These are phyloP conservation scores for Pezicula neosporulosa DNA, from an alignment of 2,329 filamentous ascomycete species.

Conservation along the genomic window DNA sequence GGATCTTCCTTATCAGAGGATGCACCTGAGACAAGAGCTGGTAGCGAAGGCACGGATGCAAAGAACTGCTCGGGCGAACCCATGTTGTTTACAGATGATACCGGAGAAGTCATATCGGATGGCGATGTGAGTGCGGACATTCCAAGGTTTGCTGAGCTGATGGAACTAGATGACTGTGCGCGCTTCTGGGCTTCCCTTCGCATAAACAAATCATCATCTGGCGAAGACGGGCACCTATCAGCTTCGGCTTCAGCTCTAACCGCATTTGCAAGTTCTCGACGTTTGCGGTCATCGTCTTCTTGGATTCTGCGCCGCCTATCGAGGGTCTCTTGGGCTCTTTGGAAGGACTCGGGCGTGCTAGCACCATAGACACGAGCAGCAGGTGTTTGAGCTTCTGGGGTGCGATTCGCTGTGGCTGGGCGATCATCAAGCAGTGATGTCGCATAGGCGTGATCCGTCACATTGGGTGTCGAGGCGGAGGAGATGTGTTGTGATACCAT, in stretches of 20 bases:
- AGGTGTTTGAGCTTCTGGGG: slow-evolving; percentile 34
- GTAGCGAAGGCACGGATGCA: slow-evolving; percentile 61
- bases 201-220: slow-evolving; percentile 37
- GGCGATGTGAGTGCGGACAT: slow-evolving; percentile 32
- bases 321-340: slow-evolving; percentile 30
- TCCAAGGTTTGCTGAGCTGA: slow-evolving; percentile 34
- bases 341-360: slow-evolving; percentile 37
- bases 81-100: slow-evolving; percentile 41
- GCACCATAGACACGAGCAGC: slow-evolving; percentile 33
- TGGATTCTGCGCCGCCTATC: slow-evolving; percentile 29
- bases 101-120: slow-evolving; percentile 22
- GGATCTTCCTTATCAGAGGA: slow-evolving; percentile 62
- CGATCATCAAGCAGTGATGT: slow-evolving; percentile 38
- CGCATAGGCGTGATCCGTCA: slow-evolving; percentile 19
- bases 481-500: slow-evolving; percentile 19
- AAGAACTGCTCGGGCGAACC: slow-evolving; percentile 37
- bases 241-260: slow-evolving; percentile 21
- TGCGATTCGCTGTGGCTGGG: slow-evolving; percentile 44
- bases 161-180: slow-evolving; percentile 25
- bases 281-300: slow-evolving; percentile 30
- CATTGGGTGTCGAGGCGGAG: slow-evolving; percentile 22
- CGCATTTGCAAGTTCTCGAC: slow-evolving; percentile 17
- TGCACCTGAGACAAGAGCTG: slow-evolving; percentile 59
- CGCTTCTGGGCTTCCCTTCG: slow-evolving; percentile 17
- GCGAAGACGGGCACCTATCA: slow-evolving; percentile 42